Evolutionary conservation across 306 rosid species (phyloP).

Genomic region (Citrullus colocynthis): DNA sequence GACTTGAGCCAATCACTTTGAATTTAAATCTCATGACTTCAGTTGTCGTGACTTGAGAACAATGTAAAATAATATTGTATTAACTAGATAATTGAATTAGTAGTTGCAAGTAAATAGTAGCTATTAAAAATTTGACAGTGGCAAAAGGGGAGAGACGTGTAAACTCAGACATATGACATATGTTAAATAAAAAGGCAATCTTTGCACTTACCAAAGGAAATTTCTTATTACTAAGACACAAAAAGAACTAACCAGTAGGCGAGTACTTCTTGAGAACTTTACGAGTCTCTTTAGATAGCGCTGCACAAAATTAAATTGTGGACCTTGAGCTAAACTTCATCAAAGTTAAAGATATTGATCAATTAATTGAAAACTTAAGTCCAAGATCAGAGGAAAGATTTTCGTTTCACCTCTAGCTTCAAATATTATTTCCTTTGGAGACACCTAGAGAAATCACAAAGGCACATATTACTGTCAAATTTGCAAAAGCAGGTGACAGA

Average conservation of each 20-base stretch:
- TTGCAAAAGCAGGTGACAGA: neutral
- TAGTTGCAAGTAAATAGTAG: neutral
- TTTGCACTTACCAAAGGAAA: neutral
- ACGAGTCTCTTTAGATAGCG: constrained; percentile 65
- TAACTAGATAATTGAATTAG: neutral
- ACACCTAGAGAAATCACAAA: constrained; percentile 50
- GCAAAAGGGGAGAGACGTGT: neutral
- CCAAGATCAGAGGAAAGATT: constrained; percentile 2
- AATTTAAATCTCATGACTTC: neutral
- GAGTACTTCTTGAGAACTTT: constrained; percentile 74
- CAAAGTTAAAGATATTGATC: neutral
- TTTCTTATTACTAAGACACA: neutral
- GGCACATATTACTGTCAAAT: neutral
- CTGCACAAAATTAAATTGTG: constrained; percentile 23
- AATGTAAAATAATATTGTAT: neutral
- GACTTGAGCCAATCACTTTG: neutral
- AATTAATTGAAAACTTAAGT: neutral
- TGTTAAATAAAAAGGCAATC: neutral
- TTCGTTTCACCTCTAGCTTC: constrained; percentile 58
- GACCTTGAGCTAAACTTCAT: neutral
- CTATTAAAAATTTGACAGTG: neutral
- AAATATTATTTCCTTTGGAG: constrained; percentile 78
- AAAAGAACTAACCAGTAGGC: constrained; percentile 38
- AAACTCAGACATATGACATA: neutral
- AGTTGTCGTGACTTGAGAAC: neutral